Conservation (phyloP, 108 stramenopile species). For the Seminavis robusta region DNA sequence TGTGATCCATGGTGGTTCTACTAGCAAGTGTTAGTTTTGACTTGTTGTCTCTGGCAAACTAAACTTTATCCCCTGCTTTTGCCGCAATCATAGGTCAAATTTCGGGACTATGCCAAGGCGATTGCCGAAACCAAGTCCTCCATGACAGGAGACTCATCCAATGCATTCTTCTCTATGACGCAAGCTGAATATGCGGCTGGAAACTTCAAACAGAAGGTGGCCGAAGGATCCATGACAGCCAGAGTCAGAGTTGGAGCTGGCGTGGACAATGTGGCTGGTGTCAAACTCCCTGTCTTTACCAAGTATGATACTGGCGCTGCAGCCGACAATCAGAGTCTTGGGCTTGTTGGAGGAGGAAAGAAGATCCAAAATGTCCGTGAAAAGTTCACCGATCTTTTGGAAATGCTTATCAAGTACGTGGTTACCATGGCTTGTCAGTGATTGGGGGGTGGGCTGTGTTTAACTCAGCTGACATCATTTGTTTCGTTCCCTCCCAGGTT, state of each 20-base stretch:
- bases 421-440: background rate
- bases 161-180: conserved; percentile 93
- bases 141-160: conserved; percentile 82
- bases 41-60: background rate
- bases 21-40: background rate
- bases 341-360: conserved; percentile 95
- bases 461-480: no score
- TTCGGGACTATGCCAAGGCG: conserved; percentile 92
- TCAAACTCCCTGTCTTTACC: conserved; percentile 97
- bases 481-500: conserved; percentile 28
- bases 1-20: no score
- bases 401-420: conserved; percentile 78
- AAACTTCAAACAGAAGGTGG: conserved; percentile 94
- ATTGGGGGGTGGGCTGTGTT: no score
- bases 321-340: conserved; percentile 84
- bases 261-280: conserved; percentile 97
- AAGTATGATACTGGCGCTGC: conserved; percentile 92
- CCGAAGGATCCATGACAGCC: conserved; percentile 86
- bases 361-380: conserved; percentile 90
- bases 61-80: no score
- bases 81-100: conserved; percentile 68
- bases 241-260: conserved; percentile 83
- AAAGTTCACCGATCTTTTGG: conserved; percentile 84
- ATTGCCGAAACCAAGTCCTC: conserved; percentile 91
- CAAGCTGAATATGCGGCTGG: conserved; percentile 99